These are phyloP conservation scores for Ophiostoma sp. DNA, from an alignment of 2,329 filamentous ascomycete genomes.

Conservation along the genomic window DNA sequence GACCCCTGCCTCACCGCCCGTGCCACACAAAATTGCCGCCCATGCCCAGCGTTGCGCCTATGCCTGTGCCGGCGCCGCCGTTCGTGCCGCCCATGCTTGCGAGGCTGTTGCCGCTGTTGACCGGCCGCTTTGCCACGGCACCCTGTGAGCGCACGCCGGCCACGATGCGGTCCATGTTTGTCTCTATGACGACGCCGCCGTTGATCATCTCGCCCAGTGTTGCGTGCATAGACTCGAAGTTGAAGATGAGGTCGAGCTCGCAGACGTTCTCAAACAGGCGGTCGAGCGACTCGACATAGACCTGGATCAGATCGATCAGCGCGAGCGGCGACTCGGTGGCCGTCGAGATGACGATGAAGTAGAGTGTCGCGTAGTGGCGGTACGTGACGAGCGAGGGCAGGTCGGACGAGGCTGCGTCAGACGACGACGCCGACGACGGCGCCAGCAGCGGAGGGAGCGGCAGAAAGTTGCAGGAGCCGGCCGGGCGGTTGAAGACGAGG, in stretches of 20 bases:
- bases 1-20: conserved; percentile 29
- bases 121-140: conserved; percentile 69
- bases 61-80: conserved; percentile 33
- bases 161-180: conserved; percentile 80
- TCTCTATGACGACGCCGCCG: conserved; percentile 90
- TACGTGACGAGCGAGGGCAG: conserved; percentile 94
- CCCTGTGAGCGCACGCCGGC: conserved; percentile 74
- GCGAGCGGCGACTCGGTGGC: conserved; percentile 93
- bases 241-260: conserved; percentile 97
- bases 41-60: conserved; percentile 49
- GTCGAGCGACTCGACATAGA: conserved; percentile 94
- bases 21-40: conserved; percentile 55
- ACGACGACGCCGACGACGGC: conserved; percentile 58
- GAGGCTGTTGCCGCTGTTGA: conserved; percentile 56
- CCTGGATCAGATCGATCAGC: conserved; percentile 92
- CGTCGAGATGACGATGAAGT: conserved; percentile 97
- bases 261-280: conserved; percentile 97
- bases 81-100: conserved; percentile 35
- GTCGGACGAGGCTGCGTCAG: conserved; percentile 66
- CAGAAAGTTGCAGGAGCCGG: conserved; percentile 95
- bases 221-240: conserved; percentile 94
- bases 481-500: conserved; percentile 83
- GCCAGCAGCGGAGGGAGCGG: conserved; percentile 65
- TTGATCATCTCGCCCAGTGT: conserved; percentile 91
- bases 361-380: conserved; percentile 95